Base-by-base conservation (phyloP, 108 stramenopile genomes). In the Skeletonema tropicum region DNA sequence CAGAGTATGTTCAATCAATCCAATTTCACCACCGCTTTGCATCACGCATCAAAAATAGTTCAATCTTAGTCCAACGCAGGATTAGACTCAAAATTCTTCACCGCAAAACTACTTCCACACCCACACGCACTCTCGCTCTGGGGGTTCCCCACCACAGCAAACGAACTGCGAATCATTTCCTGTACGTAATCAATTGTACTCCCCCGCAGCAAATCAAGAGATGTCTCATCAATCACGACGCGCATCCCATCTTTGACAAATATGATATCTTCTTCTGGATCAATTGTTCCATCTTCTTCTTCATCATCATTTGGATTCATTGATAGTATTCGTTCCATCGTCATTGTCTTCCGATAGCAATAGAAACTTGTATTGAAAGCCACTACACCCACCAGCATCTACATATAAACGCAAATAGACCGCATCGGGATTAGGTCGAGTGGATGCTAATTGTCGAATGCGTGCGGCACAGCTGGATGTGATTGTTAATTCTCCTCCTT, bases 51-150 rank as follows among this genome's bases (percentile, higher is more conserved):
- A n/a, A n/a, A 42, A 42, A 15, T 42, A 3, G 3, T 13, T 55
- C 32, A 2, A 3, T 32, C 32, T 49, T 33, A 94, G 78, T 94
- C 92, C 55, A 94, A 46, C 3, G 92, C 92, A 57, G 92, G 92
- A 85, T 97, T 98, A 25, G 84, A 70, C 59, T 88, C 72, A 84
- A 98, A 98, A 63, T 97, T 97, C 84, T 98, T 99, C 70, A 97
- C 76, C 12, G 98, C 98, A 83, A 99, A 99, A 31, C 94, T 95
- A 55, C 87, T 86, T 6, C 97, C 98, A 83, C 98, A 99, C 11
- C 98, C 98, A 84, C 98, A 99, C 5, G 97, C 98, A 66, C 85
- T 91, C 72, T 98, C 98, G 60, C 94, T 94, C 68, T 97, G 88
- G 6, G 98, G 98, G 78, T 99, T 99, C 49, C 93, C 89, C 57